phyloP scores from a whole-genome alignment of 352 stramenopile species.

The Globisporangium alternatum region DNA sequence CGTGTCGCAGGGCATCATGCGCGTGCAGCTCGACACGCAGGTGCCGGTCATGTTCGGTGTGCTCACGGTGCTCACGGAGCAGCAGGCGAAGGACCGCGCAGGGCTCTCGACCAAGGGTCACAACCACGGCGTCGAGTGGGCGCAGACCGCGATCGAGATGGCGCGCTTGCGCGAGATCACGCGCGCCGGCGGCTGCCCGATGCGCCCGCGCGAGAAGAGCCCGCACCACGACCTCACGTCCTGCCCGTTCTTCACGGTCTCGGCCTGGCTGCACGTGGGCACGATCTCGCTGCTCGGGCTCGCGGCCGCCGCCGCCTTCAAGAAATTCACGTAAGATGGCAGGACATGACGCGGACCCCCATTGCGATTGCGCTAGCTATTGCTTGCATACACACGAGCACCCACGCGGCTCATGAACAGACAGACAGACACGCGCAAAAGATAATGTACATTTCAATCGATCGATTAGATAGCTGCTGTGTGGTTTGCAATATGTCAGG shows the following conservation, averaged over 20 bases:
- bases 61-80: constrained; percentile 95
- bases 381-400: neutral
- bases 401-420: neutral
- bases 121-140: constrained; percentile 97
- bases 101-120: constrained; percentile 78
- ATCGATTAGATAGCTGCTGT: constrained; percentile 5
- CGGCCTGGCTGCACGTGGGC: constrained; percentile 72
- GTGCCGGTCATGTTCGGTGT: constrained; percentile 91
- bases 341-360: neutral
- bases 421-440: constrained; percentile 3
- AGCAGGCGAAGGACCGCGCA: constrained; percentile 93
- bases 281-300: constrained; percentile 57
- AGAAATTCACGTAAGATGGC: constrained; percentile 50
- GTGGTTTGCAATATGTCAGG: neutral
- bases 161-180: constrained; percentile 83
- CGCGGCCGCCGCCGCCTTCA: constrained; percentile 38
- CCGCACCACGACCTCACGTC: constrained; percentile 72
- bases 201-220: constrained; percentile 59
- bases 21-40: constrained; percentile 90
- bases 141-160: constrained; percentile 97
- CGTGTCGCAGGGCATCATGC: constrained; percentile 96
- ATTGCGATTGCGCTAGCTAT: neutral
- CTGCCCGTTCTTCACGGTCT: constrained; percentile 78
- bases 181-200: constrained; percentile 56
- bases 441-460: constrained; percentile 14